Percentiles rank a stretch among this genome's conserved stretches.
Evolutionary conservation across 2,329 filamentous ascomycete species (phyloP).

Genomic region (Talaromyces sp.): DNA sequence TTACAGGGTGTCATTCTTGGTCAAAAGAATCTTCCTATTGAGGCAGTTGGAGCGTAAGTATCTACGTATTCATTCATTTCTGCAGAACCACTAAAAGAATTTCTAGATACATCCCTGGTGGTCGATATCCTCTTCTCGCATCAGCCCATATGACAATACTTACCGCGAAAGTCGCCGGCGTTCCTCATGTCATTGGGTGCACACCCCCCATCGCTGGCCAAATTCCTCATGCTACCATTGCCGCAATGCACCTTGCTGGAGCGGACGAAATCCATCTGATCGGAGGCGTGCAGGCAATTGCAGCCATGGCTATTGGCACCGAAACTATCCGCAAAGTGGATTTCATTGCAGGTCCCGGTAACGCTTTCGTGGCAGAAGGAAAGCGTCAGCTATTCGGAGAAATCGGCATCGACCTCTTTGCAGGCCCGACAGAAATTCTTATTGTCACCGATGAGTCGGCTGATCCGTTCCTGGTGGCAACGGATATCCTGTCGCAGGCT

Average conservation of each 20-base stretch:
- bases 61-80: not conserved
- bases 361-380: slow-evolving; percentile 54
- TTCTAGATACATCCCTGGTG: slow-evolving; percentile 48
- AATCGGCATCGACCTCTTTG: slow-evolving; percentile 54
- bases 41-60: slow-evolving; percentile 44
- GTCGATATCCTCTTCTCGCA: slow-evolving; percentile 53
- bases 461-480: slow-evolving; percentile 46
- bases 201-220: slow-evolving; percentile 51
- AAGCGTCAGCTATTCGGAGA: slow-evolving; percentile 54
- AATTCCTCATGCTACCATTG: slow-evolving; percentile 49
- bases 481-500: slow-evolving; percentile 49
- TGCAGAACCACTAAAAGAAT: not conserved
- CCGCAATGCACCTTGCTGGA: slow-evolving; percentile 50
- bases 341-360: slow-evolving; percentile 54
- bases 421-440: slow-evolving; percentile 53
- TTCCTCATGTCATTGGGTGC: slow-evolving; percentile 49
- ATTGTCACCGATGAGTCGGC: slow-evolving; percentile 50
- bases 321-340: slow-evolving; percentile 49
- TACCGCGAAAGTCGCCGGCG: slow-evolving; percentile 54
- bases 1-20: slow-evolving; percentile 50
- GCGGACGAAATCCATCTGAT: slow-evolving; percentile 52
- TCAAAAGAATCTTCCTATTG: slow-evolving; percentile 51
- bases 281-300: slow-evolving; percentile 52
- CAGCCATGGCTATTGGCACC: slow-evolving; percentile 52
- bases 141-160: slow-evolving; percentile 56